Percentiles rank a stretch among this genome's conserved stretches.
These are phyloP conservation scores for Fusarium secorum DNA, from an alignment of 2,329 filamentous ascomycete genomes.

Conservation along the genomic window DNA sequence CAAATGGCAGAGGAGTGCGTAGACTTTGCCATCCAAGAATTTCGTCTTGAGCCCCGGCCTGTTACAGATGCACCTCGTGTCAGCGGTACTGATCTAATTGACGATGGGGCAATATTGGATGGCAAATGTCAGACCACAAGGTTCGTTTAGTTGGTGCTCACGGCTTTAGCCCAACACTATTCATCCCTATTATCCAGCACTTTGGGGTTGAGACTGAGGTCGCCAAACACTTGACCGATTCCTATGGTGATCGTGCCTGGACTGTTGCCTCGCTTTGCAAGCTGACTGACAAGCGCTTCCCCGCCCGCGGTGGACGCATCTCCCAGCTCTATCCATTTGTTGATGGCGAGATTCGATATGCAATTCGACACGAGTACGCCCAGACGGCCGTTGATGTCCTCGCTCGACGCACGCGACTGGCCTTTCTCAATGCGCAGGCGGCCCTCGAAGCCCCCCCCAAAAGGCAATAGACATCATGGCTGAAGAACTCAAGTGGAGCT, in stretches of 20 bases:
- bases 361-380: slow-evolving; percentile 87
- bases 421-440: slow-evolving; percentile 92
- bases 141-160: slow-evolving; percentile 85
- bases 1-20: slow-evolving; percentile 94
- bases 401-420: slow-evolving; percentile 81
- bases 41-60: slow-evolving; percentile 66
- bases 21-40: slow-evolving; percentile 77
- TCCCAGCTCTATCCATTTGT: slow-evolving; percentile 86
- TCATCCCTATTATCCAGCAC: slow-evolving; percentile 94
- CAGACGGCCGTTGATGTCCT: slow-evolving; percentile 90
- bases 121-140: slow-evolving; percentile 85
- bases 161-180: slow-evolving; percentile 86
- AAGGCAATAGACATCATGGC: slow-evolving; percentile 89
- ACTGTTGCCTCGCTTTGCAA: slow-evolving; percentile 82
- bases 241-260: slow-evolving; percentile 94
- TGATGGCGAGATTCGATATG: slow-evolving; percentile 90
- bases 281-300: slow-evolving; percentile 81
- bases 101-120: slow-evolving; percentile 70
- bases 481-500: slow-evolving; percentile 82
- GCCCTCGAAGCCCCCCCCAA: slow-evolving; percentile 84
- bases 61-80: slow-evolving; percentile 70
- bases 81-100: slow-evolving; percentile 72
- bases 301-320: slow-evolving; percentile 82
- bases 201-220: slow-evolving; percentile 92
- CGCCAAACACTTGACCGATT: slow-evolving; percentile 84